Evolutionary conservation across 331 rosid genomes (phyloP).

Genomic region (Dryas integrifolia): DNA sequence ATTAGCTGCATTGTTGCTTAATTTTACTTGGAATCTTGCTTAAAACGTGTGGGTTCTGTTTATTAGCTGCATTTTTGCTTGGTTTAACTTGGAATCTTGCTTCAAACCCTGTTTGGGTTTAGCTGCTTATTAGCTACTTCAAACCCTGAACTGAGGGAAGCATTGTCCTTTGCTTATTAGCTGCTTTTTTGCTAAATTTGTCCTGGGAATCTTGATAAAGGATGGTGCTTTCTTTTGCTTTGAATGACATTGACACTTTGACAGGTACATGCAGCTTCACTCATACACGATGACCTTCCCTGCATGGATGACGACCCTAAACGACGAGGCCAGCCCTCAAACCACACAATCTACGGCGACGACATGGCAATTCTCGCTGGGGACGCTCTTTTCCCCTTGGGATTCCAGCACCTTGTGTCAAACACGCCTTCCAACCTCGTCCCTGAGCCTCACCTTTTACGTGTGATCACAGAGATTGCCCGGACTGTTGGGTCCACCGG

Average conservation of each 20-base stretch:
- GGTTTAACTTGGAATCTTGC: background rate
- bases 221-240: background rate
- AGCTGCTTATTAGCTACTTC: no score
- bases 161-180: background rate
- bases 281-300: slow-evolving; percentile 95
- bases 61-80: no score
- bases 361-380: slow-evolving; percentile 94
- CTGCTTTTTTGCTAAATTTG: background rate
- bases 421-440: slow-evolving; percentile 77
- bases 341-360: slow-evolving; percentile 65
- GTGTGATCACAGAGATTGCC: slow-evolving; percentile 83
- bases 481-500: slow-evolving; percentile 88
- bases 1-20: background rate
- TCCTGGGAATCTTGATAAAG: background rate
- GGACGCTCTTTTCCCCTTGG: slow-evolving; percentile 87
- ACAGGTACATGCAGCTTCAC: slow-evolving; percentile 92
- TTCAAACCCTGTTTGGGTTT: background rate
- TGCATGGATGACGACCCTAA: slow-evolving; percentile 86
- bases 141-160: no score
- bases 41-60: no score
- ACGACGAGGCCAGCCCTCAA: slow-evolving; percentile 89
- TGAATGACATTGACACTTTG: background rate
- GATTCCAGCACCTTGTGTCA: slow-evolving; percentile 86
- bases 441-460: slow-evolving; percentile 62
- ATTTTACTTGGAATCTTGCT: background rate